A percentile compares a stretch with the other conserved stretches of the same genome.
Conservation (phyloP, 192 early-diverging fungal genomes). For the Lobosporangium transversale region DNA sequence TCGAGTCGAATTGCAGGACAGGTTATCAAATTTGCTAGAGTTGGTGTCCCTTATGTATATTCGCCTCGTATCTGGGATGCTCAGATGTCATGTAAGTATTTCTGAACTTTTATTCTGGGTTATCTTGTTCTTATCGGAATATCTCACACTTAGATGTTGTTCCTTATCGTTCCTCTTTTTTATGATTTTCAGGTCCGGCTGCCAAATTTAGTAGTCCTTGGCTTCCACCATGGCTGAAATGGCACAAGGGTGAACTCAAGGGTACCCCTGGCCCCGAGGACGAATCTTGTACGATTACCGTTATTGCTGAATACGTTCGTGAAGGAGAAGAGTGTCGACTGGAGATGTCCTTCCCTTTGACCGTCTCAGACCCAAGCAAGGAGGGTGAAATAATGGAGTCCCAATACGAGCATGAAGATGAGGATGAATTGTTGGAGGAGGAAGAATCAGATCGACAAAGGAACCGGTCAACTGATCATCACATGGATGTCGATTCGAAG, state of each 20-base stretch:
- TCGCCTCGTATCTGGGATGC: constrained; percentile 81
- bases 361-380: constrained; percentile 50
- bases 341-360: constrained; percentile 55
- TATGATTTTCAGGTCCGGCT: constrained; percentile 60
- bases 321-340: constrained; percentile 58
- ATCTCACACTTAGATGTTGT: too few species aligned
- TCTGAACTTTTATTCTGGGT: not conserved
- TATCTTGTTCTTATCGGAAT: too few species aligned
- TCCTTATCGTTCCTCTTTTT: too few species aligned
- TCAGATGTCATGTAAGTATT: constrained; percentile 66
- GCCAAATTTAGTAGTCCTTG: constrained; percentile 76
- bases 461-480: too few species aligned
- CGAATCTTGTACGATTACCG: constrained; percentile 67
- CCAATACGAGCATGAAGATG: constrained; percentile 22
- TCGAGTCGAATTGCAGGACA: constrained; percentile 71
- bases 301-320: constrained; percentile 73
- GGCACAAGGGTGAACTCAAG: constrained; percentile 76
- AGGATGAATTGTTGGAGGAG: constrained; percentile 17
- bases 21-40: constrained; percentile 69
- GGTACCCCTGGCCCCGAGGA: constrained; percentile 70
- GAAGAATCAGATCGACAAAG: too few species aligned
- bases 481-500: too few species aligned
- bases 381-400: constrained; percentile 44
- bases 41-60: constrained; percentile 73
- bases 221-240: constrained; percentile 77